These are phyloP conservation scores for Kentomonas sorsogonicus DNA, from an alignment of 208 protist genomes.

Conservation along the genomic window DNA sequence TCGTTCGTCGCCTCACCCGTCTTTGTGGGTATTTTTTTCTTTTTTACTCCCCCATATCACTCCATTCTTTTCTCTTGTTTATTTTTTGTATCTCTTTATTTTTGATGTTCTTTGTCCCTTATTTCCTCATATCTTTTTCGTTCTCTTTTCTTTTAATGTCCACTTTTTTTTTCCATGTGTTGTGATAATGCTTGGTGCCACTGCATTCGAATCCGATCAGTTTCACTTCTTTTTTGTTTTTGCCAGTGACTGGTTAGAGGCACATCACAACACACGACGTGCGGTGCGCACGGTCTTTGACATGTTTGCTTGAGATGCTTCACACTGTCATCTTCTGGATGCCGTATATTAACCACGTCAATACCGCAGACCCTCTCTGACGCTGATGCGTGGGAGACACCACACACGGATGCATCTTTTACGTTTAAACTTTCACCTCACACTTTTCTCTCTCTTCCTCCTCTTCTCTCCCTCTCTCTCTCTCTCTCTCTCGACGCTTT, in stretches of 20 bases:
- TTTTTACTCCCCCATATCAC: conserved; percentile 8
- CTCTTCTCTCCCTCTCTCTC: not conserved
- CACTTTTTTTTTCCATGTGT: too few relatives aligned
- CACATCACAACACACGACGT: not conserved
- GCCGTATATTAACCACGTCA: not conserved
- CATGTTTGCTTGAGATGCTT: not conserved
- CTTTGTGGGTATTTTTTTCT: conserved; percentile 4
- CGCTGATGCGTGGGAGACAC: too few relatives aligned
- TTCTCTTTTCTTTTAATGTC: not conserved
- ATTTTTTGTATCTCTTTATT: conserved; percentile 6
- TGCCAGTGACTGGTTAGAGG: not conserved
- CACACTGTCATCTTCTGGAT: not conserved
- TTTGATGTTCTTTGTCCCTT: not conserved
- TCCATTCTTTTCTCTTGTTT: conserved; percentile 2
- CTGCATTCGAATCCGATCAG: too few relatives aligned
- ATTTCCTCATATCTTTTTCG: not conserved
- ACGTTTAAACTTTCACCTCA: not conserved
- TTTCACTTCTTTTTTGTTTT: not conserved
- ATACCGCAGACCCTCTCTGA: too few relatives aligned
- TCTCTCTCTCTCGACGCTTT: conserved; percentile 7
- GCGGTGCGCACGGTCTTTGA: not conserved
- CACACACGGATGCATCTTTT: not conserved
- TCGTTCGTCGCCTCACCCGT: conserved; percentile 3
- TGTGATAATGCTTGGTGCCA: too few relatives aligned
- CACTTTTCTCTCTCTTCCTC: not conserved